Evolutionary conservation across 306 rosid genomes (phyloP).

Genomic region (Cicer chorassanicum): DNA sequence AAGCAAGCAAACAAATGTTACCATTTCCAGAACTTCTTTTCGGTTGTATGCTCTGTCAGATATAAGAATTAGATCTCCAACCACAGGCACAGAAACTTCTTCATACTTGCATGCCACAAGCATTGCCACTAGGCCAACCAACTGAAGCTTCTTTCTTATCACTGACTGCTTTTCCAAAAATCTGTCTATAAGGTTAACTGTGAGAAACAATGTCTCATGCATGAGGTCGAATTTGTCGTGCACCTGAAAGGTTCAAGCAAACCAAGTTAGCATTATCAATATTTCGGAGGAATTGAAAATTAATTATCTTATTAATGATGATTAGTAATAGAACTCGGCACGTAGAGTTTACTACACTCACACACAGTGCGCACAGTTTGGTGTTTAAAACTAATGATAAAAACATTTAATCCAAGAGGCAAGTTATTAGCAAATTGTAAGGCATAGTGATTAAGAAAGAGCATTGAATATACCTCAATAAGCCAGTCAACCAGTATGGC

Average conservation of each 20-base stretch:
- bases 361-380: too few relatives aligned
- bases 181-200: slow-evolving; percentile 80
- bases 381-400: neutral
- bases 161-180: slow-evolving; percentile 68
- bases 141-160: slow-evolving; percentile 89
- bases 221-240: slow-evolving; percentile 94
- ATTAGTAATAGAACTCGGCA: too few relatives aligned
- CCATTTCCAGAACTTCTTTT: slow-evolving; percentile 88
- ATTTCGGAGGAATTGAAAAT: neutral
- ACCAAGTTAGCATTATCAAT: slow-evolving; percentile 17
- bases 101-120: slow-evolving; percentile 98
- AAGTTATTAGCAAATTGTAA: slow-evolving; percentile 40
- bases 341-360: too few relatives aligned
- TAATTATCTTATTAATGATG: neutral
- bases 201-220: slow-evolving; percentile 92
- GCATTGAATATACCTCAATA: slow-evolving; percentile 68
- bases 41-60: slow-evolving; percentile 88
- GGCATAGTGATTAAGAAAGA: slow-evolving; percentile 38
- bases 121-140: slow-evolving; percentile 97
- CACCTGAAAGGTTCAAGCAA: slow-evolving; percentile 62
- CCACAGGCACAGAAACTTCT: slow-evolving; percentile 92
- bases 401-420: slow-evolving; percentile 7
- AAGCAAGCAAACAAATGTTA: slow-evolving; percentile 40
- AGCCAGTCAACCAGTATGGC: slow-evolving; percentile 97
- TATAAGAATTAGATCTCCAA: slow-evolving; percentile 84